phyloP scores from a whole-genome alignment of 306 rosid species.

The Hylodesmum podocarpum region DNA sequence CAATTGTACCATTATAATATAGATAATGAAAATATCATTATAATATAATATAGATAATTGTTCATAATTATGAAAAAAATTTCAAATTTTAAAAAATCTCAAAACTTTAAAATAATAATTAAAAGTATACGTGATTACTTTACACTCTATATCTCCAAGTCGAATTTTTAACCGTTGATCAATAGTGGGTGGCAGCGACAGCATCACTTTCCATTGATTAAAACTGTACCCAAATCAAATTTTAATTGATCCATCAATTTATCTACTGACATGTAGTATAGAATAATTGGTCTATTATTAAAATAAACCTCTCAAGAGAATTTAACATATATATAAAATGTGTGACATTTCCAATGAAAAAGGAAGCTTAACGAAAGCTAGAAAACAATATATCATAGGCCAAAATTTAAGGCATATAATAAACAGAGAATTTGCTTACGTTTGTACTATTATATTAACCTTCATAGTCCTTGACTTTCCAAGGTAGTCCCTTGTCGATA shows the following conservation, averaged over 20 bases:
- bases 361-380: conserved; percentile 25
- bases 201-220: background rate
- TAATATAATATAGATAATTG: too few species aligned
- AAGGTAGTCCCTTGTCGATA: conserved; percentile 52
- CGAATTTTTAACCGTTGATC: background rate
- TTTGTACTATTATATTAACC: conserved; percentile 24
- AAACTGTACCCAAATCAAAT: background rate
- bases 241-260: background rate
- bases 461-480: conserved; percentile 54
- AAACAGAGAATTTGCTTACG: background rate
- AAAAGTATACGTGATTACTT: background rate
- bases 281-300: background rate
- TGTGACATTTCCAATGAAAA: conserved; percentile 43
- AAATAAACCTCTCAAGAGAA: background rate
- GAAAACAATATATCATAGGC: conserved; percentile 35
- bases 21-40: too few species aligned
- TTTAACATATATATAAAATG: background rate
- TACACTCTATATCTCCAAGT: too few species aligned
- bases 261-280: background rate
- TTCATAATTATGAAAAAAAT: too few species aligned
- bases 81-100: too few species aligned
- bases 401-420: background rate
- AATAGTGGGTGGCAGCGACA: background rate
- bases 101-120: too few species aligned
- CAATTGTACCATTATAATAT: too few species aligned